Conservation (phyloP, 306 rosid genomes). For the Vachellia pachyceras region DNA sequence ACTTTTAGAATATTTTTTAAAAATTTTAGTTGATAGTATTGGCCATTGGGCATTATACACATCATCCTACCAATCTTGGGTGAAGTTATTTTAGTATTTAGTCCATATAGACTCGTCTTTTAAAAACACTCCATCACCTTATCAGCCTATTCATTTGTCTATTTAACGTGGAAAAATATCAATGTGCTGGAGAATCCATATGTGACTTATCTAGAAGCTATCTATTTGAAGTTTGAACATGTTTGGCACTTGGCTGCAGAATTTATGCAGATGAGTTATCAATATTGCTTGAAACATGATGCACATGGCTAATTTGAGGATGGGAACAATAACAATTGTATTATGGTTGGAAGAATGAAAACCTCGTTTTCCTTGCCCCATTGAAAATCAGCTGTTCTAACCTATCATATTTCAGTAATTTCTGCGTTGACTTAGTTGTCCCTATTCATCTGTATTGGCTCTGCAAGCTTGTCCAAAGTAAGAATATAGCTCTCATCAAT, state of each 20-base stretch:
- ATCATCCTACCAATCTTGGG: neutral
- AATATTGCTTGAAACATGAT: neutral
- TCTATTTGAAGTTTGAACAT: neutral
- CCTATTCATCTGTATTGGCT: neutral
- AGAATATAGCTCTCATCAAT: neutral
- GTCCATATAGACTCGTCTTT: neutral
- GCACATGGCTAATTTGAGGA: neutral
- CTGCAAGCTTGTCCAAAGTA: neutral
- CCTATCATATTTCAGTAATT: neutral
- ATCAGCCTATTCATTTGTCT: neutral
- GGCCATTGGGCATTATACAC: too few relatives aligned
- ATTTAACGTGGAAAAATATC: neutral
- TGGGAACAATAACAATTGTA: neutral
- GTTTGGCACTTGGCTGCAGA: neutral
- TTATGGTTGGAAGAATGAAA: neutral
- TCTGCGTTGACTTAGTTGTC: neutral
- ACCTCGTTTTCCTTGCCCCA: neutral
- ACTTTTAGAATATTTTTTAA: neutral
- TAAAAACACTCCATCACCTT: neutral
- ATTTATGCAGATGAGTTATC: neutral
- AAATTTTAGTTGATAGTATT: neutral
- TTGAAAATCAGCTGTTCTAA: neutral
- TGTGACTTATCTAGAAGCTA: neutral
- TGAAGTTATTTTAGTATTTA: neutral
- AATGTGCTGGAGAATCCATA: neutral